These are phyloP conservation scores for Yamadazyma diddensiae DNA, from an alignment of 1,139 yeast species.

Conservation along the genomic window DNA sequence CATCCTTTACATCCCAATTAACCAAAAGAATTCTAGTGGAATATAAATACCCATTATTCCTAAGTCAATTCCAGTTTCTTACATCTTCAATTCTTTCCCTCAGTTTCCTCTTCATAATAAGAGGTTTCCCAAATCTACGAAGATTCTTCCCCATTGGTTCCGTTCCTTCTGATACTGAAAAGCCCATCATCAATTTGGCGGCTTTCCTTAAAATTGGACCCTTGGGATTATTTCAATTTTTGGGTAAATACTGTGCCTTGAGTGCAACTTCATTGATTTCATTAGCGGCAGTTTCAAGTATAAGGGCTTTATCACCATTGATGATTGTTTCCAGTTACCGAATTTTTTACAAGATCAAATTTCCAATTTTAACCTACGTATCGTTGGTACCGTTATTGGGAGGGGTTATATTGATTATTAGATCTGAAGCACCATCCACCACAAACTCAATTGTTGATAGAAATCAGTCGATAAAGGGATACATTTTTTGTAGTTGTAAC, in stretches of 20 bases:
- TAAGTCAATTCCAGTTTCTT: conserved; percentile 49
- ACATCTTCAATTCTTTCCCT: conserved; percentile 35
- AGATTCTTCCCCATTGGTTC: conserved; percentile 30
- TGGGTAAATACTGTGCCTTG: conserved; percentile 36
- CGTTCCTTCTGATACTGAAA: conserved; percentile 22
- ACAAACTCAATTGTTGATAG: conserved; percentile 6
- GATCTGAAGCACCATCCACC: conserved; percentile 21
- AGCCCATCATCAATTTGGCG: conserved; percentile 21
- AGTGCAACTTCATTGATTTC: conserved; percentile 39
- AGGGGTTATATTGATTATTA: conserved; percentile 37
- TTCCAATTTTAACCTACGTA: conserved; percentile 33
- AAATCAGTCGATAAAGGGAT: conserved; percentile 23
- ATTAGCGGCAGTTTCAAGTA: conserved; percentile 38
- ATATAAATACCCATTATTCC: conserved; percentile 47
- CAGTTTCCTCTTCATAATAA: conserved; percentile 19
- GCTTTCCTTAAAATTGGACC: conserved; percentile 34
- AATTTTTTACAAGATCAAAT: conserved; percentile 28
- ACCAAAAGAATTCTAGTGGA: conserved; percentile 42
- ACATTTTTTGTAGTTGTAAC: conserved; percentile 28
- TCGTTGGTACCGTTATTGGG: conserved; percentile 36
- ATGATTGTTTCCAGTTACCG: conserved; percentile 36
- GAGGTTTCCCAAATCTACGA: conserved; percentile 19
- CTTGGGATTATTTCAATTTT: conserved; percentile 37
- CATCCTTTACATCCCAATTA: conserved; percentile 48
- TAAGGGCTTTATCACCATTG: conserved; percentile 40